Evolutionary conservation across 495 filamentous ascomycete species (phyloP), one percentile per base, ranked within the genome.

Genomic region (Aspergillus taichungensis): DNA sequence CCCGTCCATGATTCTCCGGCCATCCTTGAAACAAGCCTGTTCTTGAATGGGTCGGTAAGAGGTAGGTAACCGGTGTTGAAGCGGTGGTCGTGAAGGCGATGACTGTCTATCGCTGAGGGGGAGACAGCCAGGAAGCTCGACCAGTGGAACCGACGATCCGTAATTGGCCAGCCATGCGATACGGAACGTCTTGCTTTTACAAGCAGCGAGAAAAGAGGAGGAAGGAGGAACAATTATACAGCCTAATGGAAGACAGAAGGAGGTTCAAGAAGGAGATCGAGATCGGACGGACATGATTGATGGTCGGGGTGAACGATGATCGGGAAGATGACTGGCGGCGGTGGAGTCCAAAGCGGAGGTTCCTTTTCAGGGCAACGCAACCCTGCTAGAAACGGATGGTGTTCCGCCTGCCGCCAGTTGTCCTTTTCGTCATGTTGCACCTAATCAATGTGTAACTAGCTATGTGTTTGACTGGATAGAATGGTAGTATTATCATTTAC

Each of bases 121-220:
- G 47, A 52, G 46, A 51, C 34, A 46, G 18, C 18, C 18, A 24
- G 18, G 18, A 24, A 24, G 18, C 18, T 24, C 18, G 18, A 24
- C 4, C 1, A 24, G 18, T 24, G 18, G 18, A 24, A 24, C 18
- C 18, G 46, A 53, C 51, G 47, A 53, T 52, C 50, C 61, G 54
- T 44, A 60, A 49, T 59, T 54, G 57, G 57, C 55, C 54, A 60
- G 64, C 62, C 62, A 59, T 63, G 52, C 56, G 56, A 56, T 49
- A 50, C 51, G 45, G 49, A 54, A 27, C 42, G 48, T 50, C 40
- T 40, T n/a, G 29, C 6, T 33, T 38, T 30, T 13, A 45, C 30
- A 44, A 37, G 45, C 36, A 51, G 50, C 34, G 42, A 38, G 50
- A 37, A 37, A 37, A 46, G 24, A 40, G 39, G 41, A 13, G 30